A percentile compares a stretch with the other conserved stretches of the same genome.
Evolutionary conservation across 2,329 filamentous ascomycete species (phyloP).

Genomic region (Fusarium cicatricum): DNA sequence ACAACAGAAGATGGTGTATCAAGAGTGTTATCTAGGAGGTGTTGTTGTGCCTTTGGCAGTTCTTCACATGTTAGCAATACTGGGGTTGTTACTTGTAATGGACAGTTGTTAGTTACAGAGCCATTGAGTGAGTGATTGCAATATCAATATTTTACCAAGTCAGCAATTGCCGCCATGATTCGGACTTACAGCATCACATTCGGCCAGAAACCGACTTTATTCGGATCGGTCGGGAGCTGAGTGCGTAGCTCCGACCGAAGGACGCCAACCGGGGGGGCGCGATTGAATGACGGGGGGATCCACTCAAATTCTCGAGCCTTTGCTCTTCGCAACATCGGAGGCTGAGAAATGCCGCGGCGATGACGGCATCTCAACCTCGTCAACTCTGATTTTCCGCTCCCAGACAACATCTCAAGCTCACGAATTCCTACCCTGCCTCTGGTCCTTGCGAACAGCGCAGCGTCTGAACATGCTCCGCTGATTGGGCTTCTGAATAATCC

Average conservation of each 20-base stretch:
- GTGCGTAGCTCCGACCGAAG: conserved; percentile 36
- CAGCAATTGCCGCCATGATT: conserved; percentile 1
- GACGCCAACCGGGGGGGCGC: conserved; percentile 17
- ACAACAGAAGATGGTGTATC: conserved; percentile 6
- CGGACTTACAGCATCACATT: conserved; percentile 12
- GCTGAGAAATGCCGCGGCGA: conserved; percentile 47
- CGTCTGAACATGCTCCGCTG: conserved; percentile 44
- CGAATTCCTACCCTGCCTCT: neutral
- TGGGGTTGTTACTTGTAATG: neutral
- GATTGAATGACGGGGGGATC: conserved; percentile 12
- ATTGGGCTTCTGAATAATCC: conserved; percentile 36
- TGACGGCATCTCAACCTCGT: conserved; percentile 45
- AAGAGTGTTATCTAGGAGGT: neutral
- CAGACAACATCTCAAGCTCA: conserved; percentile 19
- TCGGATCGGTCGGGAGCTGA: conserved; percentile 32
- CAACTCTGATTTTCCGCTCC: conserved; percentile 33
- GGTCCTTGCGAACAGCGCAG: conserved; percentile 22
- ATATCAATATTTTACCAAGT: neutral
- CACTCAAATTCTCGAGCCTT: conserved; percentile 35
- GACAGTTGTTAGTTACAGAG: neutral
- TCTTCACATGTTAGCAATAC: no score
- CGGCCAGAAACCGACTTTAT: conserved; percentile 20
- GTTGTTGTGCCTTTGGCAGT: no score
- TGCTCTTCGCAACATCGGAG: conserved; percentile 39
- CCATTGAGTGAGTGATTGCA: neutral